phyloP scores from a whole-genome alignment of 139 green algal genomes.

The Chlorella sp. region DNA sequence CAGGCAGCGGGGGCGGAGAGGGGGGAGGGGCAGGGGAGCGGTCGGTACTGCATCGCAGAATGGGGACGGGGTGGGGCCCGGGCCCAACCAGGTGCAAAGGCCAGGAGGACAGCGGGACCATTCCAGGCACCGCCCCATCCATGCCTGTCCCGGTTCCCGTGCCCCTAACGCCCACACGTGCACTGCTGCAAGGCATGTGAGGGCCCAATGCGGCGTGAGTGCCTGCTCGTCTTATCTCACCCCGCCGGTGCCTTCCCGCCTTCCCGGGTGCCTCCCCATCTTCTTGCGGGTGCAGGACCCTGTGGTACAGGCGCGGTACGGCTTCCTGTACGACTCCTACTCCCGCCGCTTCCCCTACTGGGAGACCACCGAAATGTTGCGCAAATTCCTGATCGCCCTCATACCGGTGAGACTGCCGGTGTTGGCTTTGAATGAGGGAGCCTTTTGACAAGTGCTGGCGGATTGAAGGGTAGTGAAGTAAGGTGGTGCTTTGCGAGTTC shows the following conservation, averaged over 20 bases:
- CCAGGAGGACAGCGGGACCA: too few species aligned
- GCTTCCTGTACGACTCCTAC: slow-evolving; percentile 60
- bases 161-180: neutral
- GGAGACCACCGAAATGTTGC: slow-evolving; percentile 55
- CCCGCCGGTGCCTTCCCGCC: neutral
- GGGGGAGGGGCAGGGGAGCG: too few species aligned
- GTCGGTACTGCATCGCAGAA: too few species aligned
- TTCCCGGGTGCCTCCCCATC: neutral
- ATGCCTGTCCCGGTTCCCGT: neutral
- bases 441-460: too few species aligned
- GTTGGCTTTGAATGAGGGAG: neutral
- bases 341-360: slow-evolving; percentile 37
- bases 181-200: neutral
- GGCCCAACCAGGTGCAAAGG: too few species aligned
- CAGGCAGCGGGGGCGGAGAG: too few species aligned
- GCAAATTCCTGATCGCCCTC: slow-evolving; percentile 52
- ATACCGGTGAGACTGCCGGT: slow-evolving; percentile 36
- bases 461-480: too few species aligned
- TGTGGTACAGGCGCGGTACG: slow-evolving; percentile 32
- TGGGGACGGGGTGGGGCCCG: too few species aligned
- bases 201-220: neutral
- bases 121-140: neutral
- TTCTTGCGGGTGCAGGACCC: slow-evolving; percentile 24
- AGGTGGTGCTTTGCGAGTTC: too few species aligned
- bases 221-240: too few species aligned